Evolutionary conservation across 352 stramenopile species (phyloP).

Genomic region (Phytopythium cucurbitacearum): DNA sequence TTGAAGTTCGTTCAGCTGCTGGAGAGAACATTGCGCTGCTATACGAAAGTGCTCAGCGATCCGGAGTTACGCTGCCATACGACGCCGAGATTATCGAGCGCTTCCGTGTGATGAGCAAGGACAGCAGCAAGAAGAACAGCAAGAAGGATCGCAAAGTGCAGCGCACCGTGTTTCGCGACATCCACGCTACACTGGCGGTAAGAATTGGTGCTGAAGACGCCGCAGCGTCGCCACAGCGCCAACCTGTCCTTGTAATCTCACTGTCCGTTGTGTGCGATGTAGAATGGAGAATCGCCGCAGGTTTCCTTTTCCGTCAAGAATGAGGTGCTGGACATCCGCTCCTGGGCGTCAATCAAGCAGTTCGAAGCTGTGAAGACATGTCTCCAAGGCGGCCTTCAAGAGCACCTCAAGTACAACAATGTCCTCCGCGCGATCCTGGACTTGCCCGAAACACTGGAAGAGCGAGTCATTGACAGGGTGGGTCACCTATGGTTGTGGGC

Average conservation of each 20-base stretch:
- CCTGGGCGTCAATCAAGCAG: conserved; percentile 79
- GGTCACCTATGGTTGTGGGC: conserved; percentile 6
- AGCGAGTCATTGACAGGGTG: conserved; percentile 66
- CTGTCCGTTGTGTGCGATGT: background rate
- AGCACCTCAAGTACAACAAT: conserved; percentile 90
- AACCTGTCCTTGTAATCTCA: too few relatives aligned
- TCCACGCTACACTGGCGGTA: conserved; percentile 74
- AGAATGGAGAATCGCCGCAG: conserved; percentile 79
- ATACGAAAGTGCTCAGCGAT: conserved; percentile 61
- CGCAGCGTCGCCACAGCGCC: too few relatives aligned
- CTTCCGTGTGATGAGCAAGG: conserved; percentile 79
- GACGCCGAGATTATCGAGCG: conserved; percentile 68
- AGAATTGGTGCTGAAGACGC: conserved; percentile 2
- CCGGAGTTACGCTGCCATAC: conserved; percentile 39
- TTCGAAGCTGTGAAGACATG: conserved; percentile 79
- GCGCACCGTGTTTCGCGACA: conserved; percentile 79
- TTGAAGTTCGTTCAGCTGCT: conserved; percentile 74
- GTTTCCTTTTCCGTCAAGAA: conserved; percentile 75
- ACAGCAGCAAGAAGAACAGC: conserved; percentile 88
- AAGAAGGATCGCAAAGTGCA: conserved; percentile 88
- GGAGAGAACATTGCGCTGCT: conserved; percentile 86
- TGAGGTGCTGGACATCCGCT: conserved; percentile 67
- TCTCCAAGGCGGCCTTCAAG: conserved; percentile 65
- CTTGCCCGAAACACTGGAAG: conserved; percentile 71
- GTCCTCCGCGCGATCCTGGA: conserved; percentile 70